Conservation (phyloP, 2,329 filamentous ascomycete species). For the Coniella lustricola region DNA sequence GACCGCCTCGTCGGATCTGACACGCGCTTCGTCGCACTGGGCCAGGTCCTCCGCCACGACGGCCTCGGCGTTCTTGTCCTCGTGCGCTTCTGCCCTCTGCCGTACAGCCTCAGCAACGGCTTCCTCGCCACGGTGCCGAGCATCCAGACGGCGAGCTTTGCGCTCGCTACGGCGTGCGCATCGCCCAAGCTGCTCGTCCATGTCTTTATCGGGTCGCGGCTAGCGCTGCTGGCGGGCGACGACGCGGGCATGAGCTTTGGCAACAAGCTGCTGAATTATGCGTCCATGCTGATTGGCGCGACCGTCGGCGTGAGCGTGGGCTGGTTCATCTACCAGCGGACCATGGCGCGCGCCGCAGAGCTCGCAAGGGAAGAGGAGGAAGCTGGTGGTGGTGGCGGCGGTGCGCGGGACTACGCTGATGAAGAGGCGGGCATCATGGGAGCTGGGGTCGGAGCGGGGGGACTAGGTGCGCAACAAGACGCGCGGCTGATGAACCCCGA, state of each 20-base stretch:
- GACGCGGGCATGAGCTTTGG: conserved; percentile 74
- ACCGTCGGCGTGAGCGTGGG: conserved; percentile 69
- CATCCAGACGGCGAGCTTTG: conserved; percentile 69
- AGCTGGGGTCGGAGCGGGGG: conserved; percentile 29
- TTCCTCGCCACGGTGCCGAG: conserved; percentile 91
- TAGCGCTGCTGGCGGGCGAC: conserved; percentile 76
- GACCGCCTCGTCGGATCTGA: conserved; percentile 74
- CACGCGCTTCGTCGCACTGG: conserved; percentile 79
- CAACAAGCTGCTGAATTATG: conserved; percentile 77
- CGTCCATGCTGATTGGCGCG: conserved; percentile 67
- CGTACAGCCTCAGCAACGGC: conserved; percentile 89
- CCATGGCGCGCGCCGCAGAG: conserved; percentile 56
- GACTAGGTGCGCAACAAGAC: conserved; percentile 1
- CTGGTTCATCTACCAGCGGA: conserved; percentile 73
- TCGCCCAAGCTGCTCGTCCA: conserved; percentile 85
- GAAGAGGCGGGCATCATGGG: conserved; percentile 29
- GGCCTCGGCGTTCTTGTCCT: conserved; percentile 83
- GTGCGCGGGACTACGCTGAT: conserved; percentile 26
- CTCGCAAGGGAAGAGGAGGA: conserved; percentile 41
- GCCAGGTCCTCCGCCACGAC: conserved; percentile 82
- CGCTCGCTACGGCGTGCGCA: conserved; percentile 68
- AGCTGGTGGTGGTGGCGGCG: conserved; percentile 12
- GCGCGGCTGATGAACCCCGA: conserved; percentile 24
- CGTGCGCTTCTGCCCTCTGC: conserved; percentile 86
- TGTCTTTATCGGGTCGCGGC: conserved; percentile 80